These are phyloP conservation scores for Alternaria sp. DNA, from an alignment of 2,329 filamentous ascomycete species.

Conservation along the genomic window DNA sequence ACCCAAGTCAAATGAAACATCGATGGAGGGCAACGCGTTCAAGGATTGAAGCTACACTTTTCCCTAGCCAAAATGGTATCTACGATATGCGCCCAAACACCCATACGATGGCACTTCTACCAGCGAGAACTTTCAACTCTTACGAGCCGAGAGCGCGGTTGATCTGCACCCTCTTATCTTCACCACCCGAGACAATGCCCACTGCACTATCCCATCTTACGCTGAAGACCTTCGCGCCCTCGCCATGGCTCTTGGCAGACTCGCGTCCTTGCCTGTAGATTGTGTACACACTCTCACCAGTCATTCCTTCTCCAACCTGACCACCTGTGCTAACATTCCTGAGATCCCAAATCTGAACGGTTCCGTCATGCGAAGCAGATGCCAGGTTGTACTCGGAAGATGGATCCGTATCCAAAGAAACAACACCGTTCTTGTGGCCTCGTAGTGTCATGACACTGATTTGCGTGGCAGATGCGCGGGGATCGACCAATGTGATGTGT, in stretches of 20 bases:
- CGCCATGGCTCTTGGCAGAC: constrained; percentile 67
- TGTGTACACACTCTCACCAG: constrained; percentile 76
- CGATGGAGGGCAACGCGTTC: neutral
- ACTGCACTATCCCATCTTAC: constrained; percentile 85
- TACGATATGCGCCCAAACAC: constrained; percentile 21
- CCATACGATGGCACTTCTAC: neutral
- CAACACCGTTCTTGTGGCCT: constrained; percentile 80
- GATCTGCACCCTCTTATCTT: constrained; percentile 94
- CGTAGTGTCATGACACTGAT: constrained; percentile 89
- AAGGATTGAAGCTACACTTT: constrained; percentile 6
- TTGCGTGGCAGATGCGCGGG: constrained; percentile 75
- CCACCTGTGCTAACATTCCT: constrained; percentile 68
- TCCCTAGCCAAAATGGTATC: constrained; percentile 22
- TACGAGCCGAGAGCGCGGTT: constrained; percentile 58
- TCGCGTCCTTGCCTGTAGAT: constrained; percentile 75
- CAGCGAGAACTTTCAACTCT: neutral
- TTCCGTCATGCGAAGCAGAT: constrained; percentile 90
- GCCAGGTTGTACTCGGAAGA: constrained; percentile 82
- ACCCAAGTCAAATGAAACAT: neutral
- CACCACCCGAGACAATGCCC: constrained; percentile 88
- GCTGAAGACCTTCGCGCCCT: constrained; percentile 87
- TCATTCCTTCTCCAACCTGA: constrained; percentile 56
- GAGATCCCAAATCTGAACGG: constrained; percentile 92
- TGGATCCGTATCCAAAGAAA: constrained; percentile 64
- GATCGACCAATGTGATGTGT: constrained; percentile 93